These are phyloP conservation scores for Kurtzmaniella quercitrusa DNA, from an alignment of 1,139 yeast genomes.

Conservation along the genomic window DNA sequence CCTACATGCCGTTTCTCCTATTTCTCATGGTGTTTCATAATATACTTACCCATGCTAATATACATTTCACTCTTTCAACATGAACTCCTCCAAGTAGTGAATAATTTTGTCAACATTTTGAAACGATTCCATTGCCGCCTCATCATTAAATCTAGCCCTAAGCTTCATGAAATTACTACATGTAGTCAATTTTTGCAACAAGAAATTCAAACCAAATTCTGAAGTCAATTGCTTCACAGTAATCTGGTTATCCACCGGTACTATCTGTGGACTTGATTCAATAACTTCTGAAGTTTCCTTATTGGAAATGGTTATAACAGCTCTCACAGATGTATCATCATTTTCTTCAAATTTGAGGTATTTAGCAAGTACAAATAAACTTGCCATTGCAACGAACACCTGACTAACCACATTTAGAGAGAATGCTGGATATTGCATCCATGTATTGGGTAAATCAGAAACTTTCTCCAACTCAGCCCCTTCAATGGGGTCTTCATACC, in stretches of 20 bases:
- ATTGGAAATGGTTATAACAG: neutral
- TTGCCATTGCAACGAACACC: conserved; percentile 23
- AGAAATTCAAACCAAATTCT: conserved; percentile 11
- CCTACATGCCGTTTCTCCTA: too few relatives aligned
- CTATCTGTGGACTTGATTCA: neutral
- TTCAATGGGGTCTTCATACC: conserved; percentile 23
- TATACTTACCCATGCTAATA: neutral
- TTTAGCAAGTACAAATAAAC: conserved; percentile 23
- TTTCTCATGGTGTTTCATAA: too few relatives aligned
- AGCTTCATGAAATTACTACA: conserved; percentile 17
- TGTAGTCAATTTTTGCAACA: conserved; percentile 14
- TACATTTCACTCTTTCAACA: conserved; percentile 6
- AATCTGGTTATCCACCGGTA: conserved; percentile 1
- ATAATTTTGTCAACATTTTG: conserved; percentile 17
- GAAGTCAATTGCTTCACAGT: conserved; percentile 8
- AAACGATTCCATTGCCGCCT: conserved; percentile 13
- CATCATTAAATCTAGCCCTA: conserved; percentile 13
- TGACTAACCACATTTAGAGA: conserved; percentile 22
- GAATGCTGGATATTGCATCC: conserved; percentile 38
- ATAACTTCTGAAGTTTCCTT: neutral
- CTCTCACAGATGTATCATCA: neutral
- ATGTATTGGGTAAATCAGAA: conserved; percentile 26
- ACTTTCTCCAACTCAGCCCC: conserved; percentile 13
- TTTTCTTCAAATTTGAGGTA: conserved; percentile 14
- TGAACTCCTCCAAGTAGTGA: conserved; percentile 17